A percentile compares a stretch with the other conserved stretches of the same genome.
Evolutionary conservation across 2,329 filamentous ascomycete genomes (phyloP).

Genomic region (Fusarium goolgardi): DNA sequence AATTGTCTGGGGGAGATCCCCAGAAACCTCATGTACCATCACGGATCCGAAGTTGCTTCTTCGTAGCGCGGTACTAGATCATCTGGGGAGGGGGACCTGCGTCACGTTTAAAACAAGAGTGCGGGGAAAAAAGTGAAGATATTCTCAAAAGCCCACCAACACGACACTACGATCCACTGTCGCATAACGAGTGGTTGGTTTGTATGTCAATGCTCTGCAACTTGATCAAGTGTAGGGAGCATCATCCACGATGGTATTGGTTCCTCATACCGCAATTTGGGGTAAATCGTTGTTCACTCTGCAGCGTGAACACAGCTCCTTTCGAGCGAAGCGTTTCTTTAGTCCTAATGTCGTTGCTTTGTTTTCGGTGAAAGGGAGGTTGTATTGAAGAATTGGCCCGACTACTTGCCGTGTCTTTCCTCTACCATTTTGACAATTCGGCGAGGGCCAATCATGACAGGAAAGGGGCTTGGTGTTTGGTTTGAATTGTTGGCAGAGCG

Average conservation of each 20-base stretch:
- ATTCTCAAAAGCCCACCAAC: conserved; percentile 20
- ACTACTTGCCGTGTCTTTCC: conserved; percentile 12
- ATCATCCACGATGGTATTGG: conserved; percentile 8
- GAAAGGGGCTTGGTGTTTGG: conserved; percentile 17
- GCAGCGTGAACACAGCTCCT: conserved; percentile 32
- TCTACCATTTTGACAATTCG: conserved; percentile 9
- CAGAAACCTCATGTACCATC: conserved; percentile 30
- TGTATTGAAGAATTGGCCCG: conserved; percentile 29
- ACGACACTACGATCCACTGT: conserved; percentile 20
- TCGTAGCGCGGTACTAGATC: conserved; percentile 36
- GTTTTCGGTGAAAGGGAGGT: conserved; percentile 45
- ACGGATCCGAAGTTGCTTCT: conserved; percentile 42
- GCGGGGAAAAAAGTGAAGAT: conserved; percentile 34
- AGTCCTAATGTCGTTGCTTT: conserved; percentile 32
- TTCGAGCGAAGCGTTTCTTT: conserved; percentile 44
- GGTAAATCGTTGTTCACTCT: conserved; percentile 10
- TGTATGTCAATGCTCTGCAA: neutral
- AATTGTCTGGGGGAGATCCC: conserved; percentile 32
- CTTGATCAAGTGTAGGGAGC: neutral
- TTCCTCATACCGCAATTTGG: conserved; percentile 32
- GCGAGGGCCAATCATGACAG: conserved; percentile 13
- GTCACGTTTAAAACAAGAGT: conserved; percentile 28
- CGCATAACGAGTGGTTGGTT: conserved; percentile 7
- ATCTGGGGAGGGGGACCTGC: conserved; percentile 30
- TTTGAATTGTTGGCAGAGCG: conserved; percentile 15